phyloP scores from a whole-genome alignment of 352 stramenopile species.

The Phytophthora syringae region DNA sequence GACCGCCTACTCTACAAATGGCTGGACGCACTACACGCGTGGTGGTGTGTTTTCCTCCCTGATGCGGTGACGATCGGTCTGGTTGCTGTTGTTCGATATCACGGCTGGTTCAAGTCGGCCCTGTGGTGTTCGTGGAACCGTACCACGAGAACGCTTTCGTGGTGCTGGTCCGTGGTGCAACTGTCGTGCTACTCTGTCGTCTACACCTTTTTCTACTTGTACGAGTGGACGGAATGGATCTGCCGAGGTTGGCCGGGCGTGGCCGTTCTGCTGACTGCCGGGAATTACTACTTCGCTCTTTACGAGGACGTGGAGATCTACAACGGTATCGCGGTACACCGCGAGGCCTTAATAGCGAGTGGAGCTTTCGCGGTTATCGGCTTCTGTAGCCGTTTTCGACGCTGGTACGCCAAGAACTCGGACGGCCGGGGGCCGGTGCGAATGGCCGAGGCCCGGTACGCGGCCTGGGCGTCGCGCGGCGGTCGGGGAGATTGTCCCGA shows the following conservation, averaged over 20 bases:
- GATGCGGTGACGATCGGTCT: too few species aligned
- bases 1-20: too few species aligned
- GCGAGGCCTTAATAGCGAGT: not conserved
- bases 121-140: too few species aligned
- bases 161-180: too few species aligned
- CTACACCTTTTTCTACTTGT: not conserved
- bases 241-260: not conserved
- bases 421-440: not conserved
- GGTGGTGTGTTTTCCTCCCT: too few species aligned
- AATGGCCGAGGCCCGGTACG: not conserved
- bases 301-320: not conserved
- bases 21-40: too few species aligned
- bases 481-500: too few species aligned
- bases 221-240: not conserved
- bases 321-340: not conserved
- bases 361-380: not conserved
- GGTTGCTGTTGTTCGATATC: too few species aligned
- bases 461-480: not conserved
- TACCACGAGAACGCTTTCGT: too few species aligned
- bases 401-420: not conserved
- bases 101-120: too few species aligned
- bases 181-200: too few species aligned
- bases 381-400: not conserved
- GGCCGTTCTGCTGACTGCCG: not conserved
- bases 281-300: not conserved